A percentile compares a stretch with the other conserved stretches of the same genome.
These are phyloP conservation scores for Candida michaelii DNA, from an alignment of 805 yeast species.

Conservation along the genomic window DNA sequence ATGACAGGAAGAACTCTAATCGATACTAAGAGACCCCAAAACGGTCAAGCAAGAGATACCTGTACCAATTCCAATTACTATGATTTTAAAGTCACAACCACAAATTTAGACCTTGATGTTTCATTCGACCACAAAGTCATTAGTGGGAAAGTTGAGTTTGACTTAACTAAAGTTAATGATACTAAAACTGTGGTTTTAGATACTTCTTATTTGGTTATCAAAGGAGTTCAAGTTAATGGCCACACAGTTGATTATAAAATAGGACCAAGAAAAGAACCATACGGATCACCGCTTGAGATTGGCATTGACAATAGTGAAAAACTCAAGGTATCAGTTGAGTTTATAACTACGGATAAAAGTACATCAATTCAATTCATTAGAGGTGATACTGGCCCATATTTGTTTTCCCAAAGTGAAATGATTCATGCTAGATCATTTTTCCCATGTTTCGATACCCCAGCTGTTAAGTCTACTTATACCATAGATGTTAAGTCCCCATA, in stretches of 20 bases:
- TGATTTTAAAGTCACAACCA: conserved; percentile 20
- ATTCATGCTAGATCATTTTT: conserved; percentile 37
- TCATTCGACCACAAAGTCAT: conserved; percentile 24
- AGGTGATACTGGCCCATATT: conserved; percentile 34
- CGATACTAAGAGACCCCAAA: conserved; percentile 10
- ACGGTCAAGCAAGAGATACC: conserved; percentile 22
- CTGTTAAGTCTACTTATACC: conserved; percentile 27
- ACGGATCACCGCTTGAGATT: conserved; percentile 27
- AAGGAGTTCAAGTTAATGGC: conserved; percentile 21
- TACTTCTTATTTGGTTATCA: conserved; percentile 25
- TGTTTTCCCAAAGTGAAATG: conserved; percentile 38
- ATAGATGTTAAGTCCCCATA: conserved; percentile 27
- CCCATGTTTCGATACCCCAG: conserved; percentile 40
- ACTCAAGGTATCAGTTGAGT: conserved; percentile 20
- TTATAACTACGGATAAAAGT: conserved; percentile 29
- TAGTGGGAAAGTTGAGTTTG: conserved; percentile 23
- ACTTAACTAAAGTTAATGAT: conserved; percentile 14
- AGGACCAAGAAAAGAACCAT: conserved; percentile 16
- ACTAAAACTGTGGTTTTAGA: conserved; percentile 21
- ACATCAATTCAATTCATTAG: conserved; percentile 37
- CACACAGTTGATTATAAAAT: conserved; percentile 10
- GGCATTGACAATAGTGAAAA: not conserved
- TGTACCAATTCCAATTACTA: conserved; percentile 31
- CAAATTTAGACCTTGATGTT: conserved; percentile 23
- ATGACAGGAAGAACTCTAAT: conserved; percentile 13